Base-by-base conservation (phyloP, 2,329 filamentous ascomycete species). In the Fusarium pininemorale region DNA sequence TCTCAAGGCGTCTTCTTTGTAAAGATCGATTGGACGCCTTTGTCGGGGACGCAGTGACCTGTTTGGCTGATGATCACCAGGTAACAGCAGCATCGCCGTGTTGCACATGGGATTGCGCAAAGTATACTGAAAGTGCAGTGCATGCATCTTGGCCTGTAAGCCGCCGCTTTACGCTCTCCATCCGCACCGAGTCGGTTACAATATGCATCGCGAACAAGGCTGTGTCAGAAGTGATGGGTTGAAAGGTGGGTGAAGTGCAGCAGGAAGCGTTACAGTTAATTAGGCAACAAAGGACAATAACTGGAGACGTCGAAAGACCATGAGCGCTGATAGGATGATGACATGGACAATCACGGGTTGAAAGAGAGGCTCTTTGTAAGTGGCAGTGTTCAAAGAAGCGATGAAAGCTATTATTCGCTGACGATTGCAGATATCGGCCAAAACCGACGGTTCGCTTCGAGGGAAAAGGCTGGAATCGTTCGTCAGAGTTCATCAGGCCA, bases 61-160 rank as follows among this genome's bases (percentile, higher is more conserved):
- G 28, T 48, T 30, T 51, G 48, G 50, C 64, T 48, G 59, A 42
- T 60, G 56, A 66, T 65, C 51, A 59, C 44, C 39, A 72, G 65
- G 56, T 69, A 75, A 44, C 64, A 39, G 50, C 48, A 58, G 60
- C 56, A 72, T 55, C 53, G 44, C 37, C 56, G 39, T 50, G 72
- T 75, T 56, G 39, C 60, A 74, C 72, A 63, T 66, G 30, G 63
- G 44, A 71, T 66, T 57, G 63, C 55, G 68, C 63, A 62, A 66
- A 61, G 42, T 38, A 28, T 47, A 60, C 53, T 47, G 32, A 37
- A 47, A 41, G 53, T 48, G 42, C 37, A 66, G 63, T 51, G 55
- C 69, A 71, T 53, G 42, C 30, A 45, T 47, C 55, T 56, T 69
- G 55, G 39, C 59, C 47, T 59, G 63, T 61, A 35, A 69, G 56